Base-by-base conservation (phyloP, 202 grass and related monocot genomes). In the Carex sylvatica region DNA sequence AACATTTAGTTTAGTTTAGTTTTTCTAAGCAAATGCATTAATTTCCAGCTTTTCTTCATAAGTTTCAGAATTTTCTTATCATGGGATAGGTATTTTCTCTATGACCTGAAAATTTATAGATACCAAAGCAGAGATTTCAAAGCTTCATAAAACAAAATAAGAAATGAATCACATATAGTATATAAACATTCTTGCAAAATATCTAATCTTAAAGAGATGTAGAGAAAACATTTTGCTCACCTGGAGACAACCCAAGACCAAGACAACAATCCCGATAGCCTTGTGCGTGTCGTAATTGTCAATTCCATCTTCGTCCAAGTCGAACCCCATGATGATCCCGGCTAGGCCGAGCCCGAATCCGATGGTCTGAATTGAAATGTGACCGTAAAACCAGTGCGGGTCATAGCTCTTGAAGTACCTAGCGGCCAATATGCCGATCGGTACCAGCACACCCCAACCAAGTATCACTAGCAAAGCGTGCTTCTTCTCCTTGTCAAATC, bases 401-500 rank as follows among this genome's bases (percentile, higher is more conserved):
- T 97, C 95, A 63, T 80, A 80, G 13, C 81, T 85, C 83, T 84
- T 88, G 82, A 97, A 91, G 79, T 93, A 97, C 55, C 95, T 87
- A 51, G 95, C 95, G 6, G 84, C 83, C 51, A 91, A 60, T 44
- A 89, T 78, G 14, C 92, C 95, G 47, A 93, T 65, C 3, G 95
- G 92, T 83, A 97, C 78, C 87, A 97, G 84, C 80, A 97, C 83
- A 1, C 90, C 92, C 94, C 94, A 97, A 6, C 90, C 87, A 56
- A 97, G 70, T 80, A 94, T 86, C 9, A 52, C 79, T 11, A 97
- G 87, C 78, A 94, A 60, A 42, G 81, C 95, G 75, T 97, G 95
- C 85, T 54, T 72, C 83, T 87, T 54, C 80, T 80, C 60, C 36
- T 53, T 76, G 36, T 12, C 15, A 0, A 83, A 63, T 4, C 88